Base-by-base conservation (phyloP, 2,329 filamentous ascomycete species). In the Fonsecaea pugnacius region DNA sequence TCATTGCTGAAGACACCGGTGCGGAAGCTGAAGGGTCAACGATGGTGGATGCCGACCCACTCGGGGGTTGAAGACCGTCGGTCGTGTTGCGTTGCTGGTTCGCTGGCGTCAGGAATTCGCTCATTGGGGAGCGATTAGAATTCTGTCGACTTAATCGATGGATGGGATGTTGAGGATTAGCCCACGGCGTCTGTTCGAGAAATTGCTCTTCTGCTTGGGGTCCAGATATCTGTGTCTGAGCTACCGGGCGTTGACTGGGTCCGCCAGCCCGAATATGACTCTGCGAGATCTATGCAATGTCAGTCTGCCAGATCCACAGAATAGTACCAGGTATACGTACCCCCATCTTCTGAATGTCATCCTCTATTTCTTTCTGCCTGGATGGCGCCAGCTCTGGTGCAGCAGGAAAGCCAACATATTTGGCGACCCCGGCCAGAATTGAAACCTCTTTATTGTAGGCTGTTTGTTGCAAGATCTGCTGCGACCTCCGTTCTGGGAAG, bases 361-460 rank as follows among this genome's bases (percentile, higher is more conserved):
- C 89, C 61, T 96, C 91, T 53, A 95, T 78, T 73, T 97, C 92
- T 10, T 85, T 81, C 24, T 84, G 77, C 40, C 89, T 88, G 30
- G 91, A 90, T 48, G 90, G 85, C 63, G 83, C 83, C 78, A 99
- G 89, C 36, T 91, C 84, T 21, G 95, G 95, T n/a, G 93, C 95
- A 35, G 94, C 93, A 38, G 95, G 95, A 78, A 99, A 99, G 27
- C 95, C 95, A 73, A 96, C 89, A 75, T 97, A 93, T 78, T 97
- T 98, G 38, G 94, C 93, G 58, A 98, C 84, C 40, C 94, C 94
- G 5, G 93, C 89, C 63, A 99, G 80, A 32, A 97, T 87, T 0
- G 93, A 96, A 4, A 99, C 93, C 75, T 99, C 95, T 69, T 90
- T 91, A 75, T 96, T 98, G 80, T 98, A 98, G 53, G 93, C 90